Evolutionary conservation across 139 green algal species (phyloP), one percentile per base, ranked within the genome.

Genomic region (Coelastrella sp.): DNA sequence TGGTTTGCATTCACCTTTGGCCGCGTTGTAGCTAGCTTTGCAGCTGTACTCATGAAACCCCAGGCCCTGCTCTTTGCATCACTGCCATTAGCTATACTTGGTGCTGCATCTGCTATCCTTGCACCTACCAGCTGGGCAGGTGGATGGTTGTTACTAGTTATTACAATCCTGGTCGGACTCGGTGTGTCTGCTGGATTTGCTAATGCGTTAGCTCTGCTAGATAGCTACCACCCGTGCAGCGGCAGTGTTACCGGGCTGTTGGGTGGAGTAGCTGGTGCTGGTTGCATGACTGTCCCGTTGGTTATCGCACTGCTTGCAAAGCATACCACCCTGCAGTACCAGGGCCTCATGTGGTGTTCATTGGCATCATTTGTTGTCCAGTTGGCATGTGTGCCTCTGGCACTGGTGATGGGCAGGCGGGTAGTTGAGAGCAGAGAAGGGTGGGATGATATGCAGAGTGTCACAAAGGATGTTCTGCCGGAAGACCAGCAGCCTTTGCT

Each of bases 1-100:
- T 91, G 87, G 87, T 32, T 60, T 14, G 78, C 64, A n/a, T 91
- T 91, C 87, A 91, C 87, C 56, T 11, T 84, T 4, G 87, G 87
- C 10, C 87, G 87, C 20, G 77, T 91, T 3, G 32, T 64, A 4
- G 87, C 87, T 19, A 87, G 77, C 66, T 78, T 78, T 78, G 87
- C 87, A 5, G 87, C 87, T 19, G 65, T 79, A 23, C n/a, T 54
- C 3, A 10, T 80, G 32, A 17, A 54, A 7, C 78, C 87, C 0
- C 16, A 73, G 8, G 73, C 78, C 4, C 78, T 91, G 47, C 78
- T 91, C 19, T 79, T 87, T 5, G 78, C 64, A 5, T 82, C 64
- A 2, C 14, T 91, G 54, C 87, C 87, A 20, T 78, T 91, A 5
- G 78, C 87, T 14, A 14, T 91, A 7, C 4, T 86, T 3, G 87